Evolutionary conservation across 768 basidiomycete genomes (phyloP).

Genomic region (Suillus hirtellus): DNA sequence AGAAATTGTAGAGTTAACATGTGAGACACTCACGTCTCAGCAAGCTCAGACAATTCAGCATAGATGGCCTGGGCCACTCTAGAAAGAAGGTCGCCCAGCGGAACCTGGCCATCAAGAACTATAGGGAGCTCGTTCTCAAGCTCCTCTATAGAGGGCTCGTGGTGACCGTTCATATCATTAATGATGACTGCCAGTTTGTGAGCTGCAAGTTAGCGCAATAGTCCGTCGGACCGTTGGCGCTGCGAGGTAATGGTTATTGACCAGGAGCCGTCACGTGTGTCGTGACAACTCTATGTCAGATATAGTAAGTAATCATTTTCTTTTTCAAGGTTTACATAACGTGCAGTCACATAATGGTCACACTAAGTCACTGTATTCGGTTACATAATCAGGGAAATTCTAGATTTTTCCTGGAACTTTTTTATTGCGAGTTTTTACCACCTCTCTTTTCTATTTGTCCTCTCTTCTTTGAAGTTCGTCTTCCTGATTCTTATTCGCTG

Average conservation of each 20-base stretch:
- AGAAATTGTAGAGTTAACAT: constrained; percentile 12
- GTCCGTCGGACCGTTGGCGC: neutral
- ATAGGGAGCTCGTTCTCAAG: constrained; percentile 74
- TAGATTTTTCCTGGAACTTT: constrained; percentile 32
- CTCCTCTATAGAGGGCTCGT: constrained; percentile 48
- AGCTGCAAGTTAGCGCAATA: neutral
- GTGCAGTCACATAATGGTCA: too few species aligned
- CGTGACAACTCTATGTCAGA: neutral
- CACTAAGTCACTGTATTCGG: neutral
- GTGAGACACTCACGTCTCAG: constrained; percentile 70
- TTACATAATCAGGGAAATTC: constrained; percentile 18
- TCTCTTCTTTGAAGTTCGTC: constrained; percentile 7
- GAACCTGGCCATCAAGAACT: constrained; percentile 72
- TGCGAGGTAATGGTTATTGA: neutral
- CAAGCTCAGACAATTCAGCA: constrained; percentile 77
- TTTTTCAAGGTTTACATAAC: neutral
- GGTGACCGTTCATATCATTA: constrained; percentile 32
- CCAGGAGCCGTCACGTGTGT: neutral
- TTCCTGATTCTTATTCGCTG: constrained; percentile 16
- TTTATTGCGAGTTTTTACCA: constrained; percentile 25
- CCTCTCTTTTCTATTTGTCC: constrained; percentile 8
- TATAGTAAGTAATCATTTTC: neutral
- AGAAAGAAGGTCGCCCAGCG: constrained; percentile 72
- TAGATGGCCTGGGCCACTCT: constrained; percentile 79
- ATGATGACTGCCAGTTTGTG: constrained; percentile 13